These are phyloP conservation scores for Rhizopogon vesiculosus DNA, from an alignment of 768 basidiomycete genomes.

Conservation along the genomic window DNA sequence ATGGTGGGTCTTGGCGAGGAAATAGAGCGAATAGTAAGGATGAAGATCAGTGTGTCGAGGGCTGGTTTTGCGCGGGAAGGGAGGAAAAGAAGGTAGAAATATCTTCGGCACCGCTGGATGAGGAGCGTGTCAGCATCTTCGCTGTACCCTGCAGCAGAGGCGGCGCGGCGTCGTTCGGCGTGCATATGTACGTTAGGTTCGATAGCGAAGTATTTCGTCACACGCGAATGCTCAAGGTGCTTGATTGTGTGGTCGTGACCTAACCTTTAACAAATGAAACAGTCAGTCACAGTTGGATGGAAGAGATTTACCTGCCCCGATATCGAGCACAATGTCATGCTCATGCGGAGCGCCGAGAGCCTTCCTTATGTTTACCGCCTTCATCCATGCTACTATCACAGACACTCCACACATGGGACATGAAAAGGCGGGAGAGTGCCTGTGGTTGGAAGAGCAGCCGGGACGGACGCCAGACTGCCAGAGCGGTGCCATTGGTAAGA, in stretches of 20 bases:
- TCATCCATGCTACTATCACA: conserved; percentile 48
- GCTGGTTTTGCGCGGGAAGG: conserved; percentile 25
- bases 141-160: conserved; percentile 45
- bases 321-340: conserved; percentile 56
- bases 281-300: conserved; percentile 39
- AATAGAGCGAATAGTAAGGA: conserved; percentile 64
- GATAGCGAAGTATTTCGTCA: conserved; percentile 64
- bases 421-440: conserved; percentile 48
- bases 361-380: conserved; percentile 35
- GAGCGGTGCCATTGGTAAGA: conserved; percentile 29
- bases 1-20: conserved; percentile 51
- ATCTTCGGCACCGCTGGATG: conserved; percentile 67
- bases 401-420: conserved; percentile 50
- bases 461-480: conserved; percentile 36
- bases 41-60: conserved; percentile 58
- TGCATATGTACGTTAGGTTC: conserved; percentile 73
- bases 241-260: conserved; percentile 28
- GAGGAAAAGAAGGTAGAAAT: conserved; percentile 41
- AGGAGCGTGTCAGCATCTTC: conserved; percentile 49
- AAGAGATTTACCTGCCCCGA: conserved; percentile 53
- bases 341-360: conserved; percentile 50
- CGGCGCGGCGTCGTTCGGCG: conserved; percentile 41
- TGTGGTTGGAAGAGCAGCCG: conserved; percentile 39
- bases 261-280: conserved; percentile 29
- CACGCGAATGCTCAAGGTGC: conserved; percentile 52